Evolutionary conservation across 768 basidiomycete species (phyloP).

Genomic region (Psilocybe sp.): DNA sequence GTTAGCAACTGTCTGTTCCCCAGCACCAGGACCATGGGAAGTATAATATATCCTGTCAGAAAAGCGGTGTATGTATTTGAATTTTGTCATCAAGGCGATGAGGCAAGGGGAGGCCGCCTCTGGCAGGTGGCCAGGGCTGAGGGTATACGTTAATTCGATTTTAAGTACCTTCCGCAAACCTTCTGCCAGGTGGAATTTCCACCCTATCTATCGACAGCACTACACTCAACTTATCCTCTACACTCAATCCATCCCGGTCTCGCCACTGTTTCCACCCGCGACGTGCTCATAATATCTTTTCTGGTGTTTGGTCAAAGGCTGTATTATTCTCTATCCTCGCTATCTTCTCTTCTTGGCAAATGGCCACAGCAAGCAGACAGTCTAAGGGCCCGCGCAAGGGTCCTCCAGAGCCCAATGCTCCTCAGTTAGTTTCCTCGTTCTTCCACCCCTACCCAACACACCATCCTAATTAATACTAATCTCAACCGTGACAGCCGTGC

Average conservation of each 20-base stretch:
- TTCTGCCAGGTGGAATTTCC: no score
- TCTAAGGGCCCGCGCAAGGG: slow-evolving; percentile 65
- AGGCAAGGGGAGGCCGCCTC: no score
- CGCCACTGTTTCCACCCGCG: slow-evolving; percentile 22
- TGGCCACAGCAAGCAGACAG: slow-evolving; percentile 67
- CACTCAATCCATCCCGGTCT: slow-evolving; percentile 15
- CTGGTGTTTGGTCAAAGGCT: slow-evolving; percentile 39
- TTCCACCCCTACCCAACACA: slow-evolving; percentile 20
- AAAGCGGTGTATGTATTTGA: no score
- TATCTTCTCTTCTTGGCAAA: slow-evolving; percentile 30
- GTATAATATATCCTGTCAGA: no score
- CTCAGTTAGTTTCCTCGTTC: slow-evolving; percentile 37
- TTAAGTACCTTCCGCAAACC: no score
- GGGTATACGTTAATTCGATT: no score
- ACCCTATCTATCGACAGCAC: no score
- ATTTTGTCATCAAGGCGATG: no score
- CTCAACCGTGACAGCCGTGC: slow-evolving; percentile 24
- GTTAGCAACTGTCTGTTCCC: no score
- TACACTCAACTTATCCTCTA: slow-evolving; percentile 14
- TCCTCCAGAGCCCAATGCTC: slow-evolving; percentile 51
- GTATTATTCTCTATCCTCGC: slow-evolving; percentile 12
- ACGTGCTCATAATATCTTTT: slow-evolving; percentile 28
- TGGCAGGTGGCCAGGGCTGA: no score
- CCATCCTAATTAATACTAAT: slow-evolving; percentile 24
- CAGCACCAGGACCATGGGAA: no score